Evolutionary conservation across 2,329 filamentous ascomycete species (phyloP).

Genomic region (Laburnicola sp.): DNA sequence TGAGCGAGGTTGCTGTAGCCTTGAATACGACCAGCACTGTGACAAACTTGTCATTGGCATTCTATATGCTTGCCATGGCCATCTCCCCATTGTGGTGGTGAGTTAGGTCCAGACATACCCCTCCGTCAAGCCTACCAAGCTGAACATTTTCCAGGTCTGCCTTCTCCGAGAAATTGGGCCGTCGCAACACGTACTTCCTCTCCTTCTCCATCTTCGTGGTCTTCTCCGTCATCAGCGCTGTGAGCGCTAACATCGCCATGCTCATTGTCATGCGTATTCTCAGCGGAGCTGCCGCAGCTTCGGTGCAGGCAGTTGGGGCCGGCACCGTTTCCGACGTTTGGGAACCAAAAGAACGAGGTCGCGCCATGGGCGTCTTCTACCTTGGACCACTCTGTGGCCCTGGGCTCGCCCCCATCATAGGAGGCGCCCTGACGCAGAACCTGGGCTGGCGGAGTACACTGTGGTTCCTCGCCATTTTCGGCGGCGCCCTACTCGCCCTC

Average conservation of each 20-base stretch:
- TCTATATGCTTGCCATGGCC: constrained; percentile 39
- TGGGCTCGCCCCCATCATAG: constrained; percentile 45
- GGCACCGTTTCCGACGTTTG: constrained; percentile 46
- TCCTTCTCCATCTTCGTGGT: constrained; percentile 41
- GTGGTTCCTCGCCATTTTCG: constrained; percentile 46
- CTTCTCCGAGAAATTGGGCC: constrained; percentile 43
- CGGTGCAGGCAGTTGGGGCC: constrained; percentile 45
- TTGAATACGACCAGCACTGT: constrained; percentile 24
- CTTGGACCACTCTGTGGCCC: constrained; percentile 45
- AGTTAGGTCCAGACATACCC: no score
- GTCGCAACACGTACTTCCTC: constrained; percentile 43
- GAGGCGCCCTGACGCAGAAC: constrained; percentile 37
- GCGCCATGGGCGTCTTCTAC: constrained; percentile 46
- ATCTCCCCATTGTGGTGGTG: constrained; percentile 41
- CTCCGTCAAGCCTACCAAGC: no score
- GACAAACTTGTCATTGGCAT: constrained; percentile 31
- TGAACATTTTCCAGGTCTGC: constrained; percentile 18
- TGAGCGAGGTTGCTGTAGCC: constrained; percentile 19
- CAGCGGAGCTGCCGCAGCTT: constrained; percentile 43
- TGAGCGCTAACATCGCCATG: constrained; percentile 44
- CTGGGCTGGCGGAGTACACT: constrained; percentile 46
- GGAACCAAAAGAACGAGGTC: constrained; percentile 43
- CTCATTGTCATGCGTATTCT: constrained; percentile 42
- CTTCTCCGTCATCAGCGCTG: constrained; percentile 38
- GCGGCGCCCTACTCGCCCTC: constrained; percentile 35